Evolutionary conservation across 2,329 filamentous ascomycete species (phyloP), one percentile per base, ranked within the genome.

Genomic region (Sarocladium kiliense): DNA sequence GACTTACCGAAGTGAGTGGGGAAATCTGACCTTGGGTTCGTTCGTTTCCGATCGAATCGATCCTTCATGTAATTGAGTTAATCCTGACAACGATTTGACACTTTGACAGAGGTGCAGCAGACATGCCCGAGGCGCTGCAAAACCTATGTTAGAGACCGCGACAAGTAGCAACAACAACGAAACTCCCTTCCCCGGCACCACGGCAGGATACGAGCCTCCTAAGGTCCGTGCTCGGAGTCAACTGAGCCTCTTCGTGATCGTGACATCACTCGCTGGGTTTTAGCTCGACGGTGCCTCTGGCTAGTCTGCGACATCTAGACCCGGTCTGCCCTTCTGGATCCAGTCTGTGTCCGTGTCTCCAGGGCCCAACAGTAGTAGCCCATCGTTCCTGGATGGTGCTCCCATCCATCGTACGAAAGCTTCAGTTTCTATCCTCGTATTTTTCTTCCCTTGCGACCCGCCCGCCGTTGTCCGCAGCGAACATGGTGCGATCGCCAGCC

Each of bases 201-300:
- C 14, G 44, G 44, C 25, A 30, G 23, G 44, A 49, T 49, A 49
- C 44, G 44, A 49, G 44, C 14, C 18, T 23, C 19, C 6, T 18
- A 30, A n/a, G 44, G 44, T 32, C 44, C 25, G 44, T 49, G 44
- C 44, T 49, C 25, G 14, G 9, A 12, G 16, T 11, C 7, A 23
- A 27, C 25, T 32, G 39, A 44, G 39, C 39, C 30, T 44, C 19
- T 44, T 44, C 39, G 39, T 44, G 39, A 49, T 49, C 23, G 44
- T 49, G 44, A 49, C 44, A 49, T 49, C 44, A 49, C 44, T n/a
- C 26, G 11, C 25, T 27, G 9, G 23, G 14, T 19, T 23, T 32
- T 27, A 49, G 44, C 44, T 49, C 23, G n/a, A 27, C 21, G 4
- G 21, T 30, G 23, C 44, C 12, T 49, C 21, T 49, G 39, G 7